Evolutionary conservation across 2,329 filamentous ascomycete genomes (phyloP).

Genomic region (Diaporthe ilicicola): DNA sequence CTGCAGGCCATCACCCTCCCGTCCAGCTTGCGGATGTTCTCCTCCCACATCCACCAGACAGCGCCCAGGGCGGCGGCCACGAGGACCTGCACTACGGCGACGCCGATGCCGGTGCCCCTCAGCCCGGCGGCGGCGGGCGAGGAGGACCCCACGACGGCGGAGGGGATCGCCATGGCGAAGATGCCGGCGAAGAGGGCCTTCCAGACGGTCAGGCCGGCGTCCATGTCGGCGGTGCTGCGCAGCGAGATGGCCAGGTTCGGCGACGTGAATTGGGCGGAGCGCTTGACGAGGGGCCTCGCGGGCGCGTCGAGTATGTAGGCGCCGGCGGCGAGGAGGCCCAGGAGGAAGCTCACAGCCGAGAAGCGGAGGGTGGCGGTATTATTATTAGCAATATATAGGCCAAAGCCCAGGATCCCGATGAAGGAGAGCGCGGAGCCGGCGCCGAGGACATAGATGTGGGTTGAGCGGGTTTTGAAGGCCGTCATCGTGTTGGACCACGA

Average conservation of each 20-base stretch:
- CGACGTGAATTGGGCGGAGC: slow-evolving; percentile 59
- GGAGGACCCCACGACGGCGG: slow-evolving; percentile 42
- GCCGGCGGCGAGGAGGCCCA: slow-evolving; percentile 57
- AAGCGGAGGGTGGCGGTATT: slow-evolving; percentile 43
- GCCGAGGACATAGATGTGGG: slow-evolving; percentile 35
- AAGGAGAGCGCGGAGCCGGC: slow-evolving; percentile 50
- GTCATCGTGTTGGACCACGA: slow-evolving; percentile 37
- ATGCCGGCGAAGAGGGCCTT: slow-evolving; percentile 51
- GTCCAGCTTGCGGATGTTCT: slow-evolving; percentile 52
- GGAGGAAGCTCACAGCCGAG: slow-evolving; percentile 53
- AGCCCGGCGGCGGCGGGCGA: slow-evolving; percentile 43
- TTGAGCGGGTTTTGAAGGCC: slow-evolving; percentile 44
- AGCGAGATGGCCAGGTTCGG: slow-evolving; percentile 55
- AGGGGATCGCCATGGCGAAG: slow-evolving; percentile 54
- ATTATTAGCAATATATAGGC: slow-evolving; percentile 49
- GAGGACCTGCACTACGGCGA: slow-evolving; percentile 52
- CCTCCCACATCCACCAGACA: slow-evolving; percentile 53
- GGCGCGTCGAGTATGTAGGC: slow-evolving; percentile 50
- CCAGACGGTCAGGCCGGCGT: slow-evolving; percentile 51
- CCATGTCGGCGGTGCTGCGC: slow-evolving; percentile 59
- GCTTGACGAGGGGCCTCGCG: slow-evolving; percentile 51
- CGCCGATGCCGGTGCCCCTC: slow-evolving; percentile 48
- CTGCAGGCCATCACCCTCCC: slow-evolving; percentile 55
- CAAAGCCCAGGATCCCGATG: slow-evolving; percentile 54
- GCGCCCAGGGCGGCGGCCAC: slow-evolving; percentile 45